Conservation (phyloP, 306 rosid genomes). For the Fragaria vesca region DNA sequence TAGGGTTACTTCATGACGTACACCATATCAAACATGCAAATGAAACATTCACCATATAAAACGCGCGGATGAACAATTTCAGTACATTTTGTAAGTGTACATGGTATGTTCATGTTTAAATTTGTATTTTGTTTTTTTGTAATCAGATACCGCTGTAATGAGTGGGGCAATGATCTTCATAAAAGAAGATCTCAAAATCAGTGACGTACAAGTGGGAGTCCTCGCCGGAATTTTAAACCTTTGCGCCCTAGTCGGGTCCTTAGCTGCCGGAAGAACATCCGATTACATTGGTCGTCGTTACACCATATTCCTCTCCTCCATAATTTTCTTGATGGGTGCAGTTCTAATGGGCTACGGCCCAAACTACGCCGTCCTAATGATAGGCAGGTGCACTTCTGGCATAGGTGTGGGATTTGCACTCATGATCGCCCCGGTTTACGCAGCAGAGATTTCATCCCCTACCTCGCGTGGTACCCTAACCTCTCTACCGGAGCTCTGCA, state of each 20-base stretch:
- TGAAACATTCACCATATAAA: no score
- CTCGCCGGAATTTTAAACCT: slow-evolving; percentile 77
- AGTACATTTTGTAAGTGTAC: no score
- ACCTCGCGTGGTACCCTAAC: slow-evolving; percentile 54
- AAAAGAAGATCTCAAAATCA: slow-evolving; percentile 69
- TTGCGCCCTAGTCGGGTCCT: slow-evolving; percentile 65
- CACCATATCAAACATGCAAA: no score
- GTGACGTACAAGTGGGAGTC: slow-evolving; percentile 59
- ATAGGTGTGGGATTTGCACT: slow-evolving; percentile 85
- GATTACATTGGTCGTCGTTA: slow-evolving; percentile 84
- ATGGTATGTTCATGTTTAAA: background rate
- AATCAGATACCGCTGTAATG: slow-evolving; percentile 85
- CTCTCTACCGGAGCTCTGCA: slow-evolving; percentile 70
- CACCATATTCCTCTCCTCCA: slow-evolving; percentile 54
- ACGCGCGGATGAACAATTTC: no score
- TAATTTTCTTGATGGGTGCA: slow-evolving; percentile 61
- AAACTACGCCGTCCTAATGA: slow-evolving; percentile 49
- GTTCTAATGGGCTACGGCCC: slow-evolving; percentile 83
- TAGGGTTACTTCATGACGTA: no score
- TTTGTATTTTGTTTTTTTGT: background rate
- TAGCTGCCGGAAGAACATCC: slow-evolving; percentile 65
- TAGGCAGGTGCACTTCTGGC: slow-evolving; percentile 74
- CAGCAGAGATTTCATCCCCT: slow-evolving; percentile 84
- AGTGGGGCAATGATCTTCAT: slow-evolving; percentile 91
- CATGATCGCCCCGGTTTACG: slow-evolving; percentile 77